Base-by-base conservation (phyloP, 345 rosid species). In the Hibiscus mutabilis region DNA sequence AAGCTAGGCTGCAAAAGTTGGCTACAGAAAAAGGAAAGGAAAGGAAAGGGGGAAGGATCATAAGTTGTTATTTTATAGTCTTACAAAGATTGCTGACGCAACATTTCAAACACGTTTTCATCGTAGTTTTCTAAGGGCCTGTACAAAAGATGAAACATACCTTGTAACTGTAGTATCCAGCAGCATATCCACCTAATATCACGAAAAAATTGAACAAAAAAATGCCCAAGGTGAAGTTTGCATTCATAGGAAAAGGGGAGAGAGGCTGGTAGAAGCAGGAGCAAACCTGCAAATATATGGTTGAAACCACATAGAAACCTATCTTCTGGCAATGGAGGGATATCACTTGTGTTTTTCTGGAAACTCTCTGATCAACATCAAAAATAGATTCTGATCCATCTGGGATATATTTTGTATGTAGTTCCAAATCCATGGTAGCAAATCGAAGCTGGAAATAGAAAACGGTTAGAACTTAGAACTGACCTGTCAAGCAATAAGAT, bases 151-250 rank as follows among this genome's bases (percentile, higher is more conserved):
- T 21, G 58, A 69, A 21, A 47, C 29, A 14, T 82, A 93, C 98
- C 98, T 93, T 93, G 83, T 93, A 93, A 74, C 98, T 91, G 79
- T 94, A 94, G 78, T 94, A 94, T 73, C 98, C 97, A 73, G 98
- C 97, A 69, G 98, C 96, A 77, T 91, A 93, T 73, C 93, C 96
- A 49, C 97, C 98, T 91, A 75, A 29, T 44, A 71, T 68, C 70
- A 72, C 62, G n/a, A 76, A 75, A 72, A 75, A 37, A 2, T 27
- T 29, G 11, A 14, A 58, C 66, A 11, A 64, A 35, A 73, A 74
- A 35, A 59, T 57, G 15, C 53, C 24, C 24, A 2, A 24, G 22
- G 57, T 27, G 25, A 71, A 60, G 63, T 55, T 49, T 44, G 40
- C 37, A 13, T 19, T 18, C 66, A n/a, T 7, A 62, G 12, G 24